phyloP scores from a whole-genome alignment of 2,329 filamentous ascomycete genomes.

The Epichloe gansuensis region DNA sequence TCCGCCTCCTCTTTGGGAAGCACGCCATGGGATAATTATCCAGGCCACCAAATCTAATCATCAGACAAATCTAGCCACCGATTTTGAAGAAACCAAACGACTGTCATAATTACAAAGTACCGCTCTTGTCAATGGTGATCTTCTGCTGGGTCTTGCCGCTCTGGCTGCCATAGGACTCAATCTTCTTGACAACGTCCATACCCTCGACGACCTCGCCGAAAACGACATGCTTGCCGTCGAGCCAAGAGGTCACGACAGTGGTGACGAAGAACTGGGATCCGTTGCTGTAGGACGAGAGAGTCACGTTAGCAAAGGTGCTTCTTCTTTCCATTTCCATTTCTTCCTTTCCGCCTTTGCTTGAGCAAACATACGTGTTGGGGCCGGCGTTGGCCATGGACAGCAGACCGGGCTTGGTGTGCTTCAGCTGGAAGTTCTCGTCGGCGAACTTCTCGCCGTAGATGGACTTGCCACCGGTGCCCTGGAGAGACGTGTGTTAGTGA shows the following conservation, averaged over 20 bases:
- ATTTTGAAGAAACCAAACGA: not conserved
- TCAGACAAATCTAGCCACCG: constrained; percentile 1
- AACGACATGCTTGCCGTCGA: constrained; percentile 74
- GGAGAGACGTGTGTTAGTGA: not conserved
- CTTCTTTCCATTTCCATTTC: too few relatives aligned
- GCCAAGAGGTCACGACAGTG: constrained; percentile 79
- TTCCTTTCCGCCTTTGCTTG: not conserved
- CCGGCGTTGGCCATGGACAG: constrained; percentile 14
- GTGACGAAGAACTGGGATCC: constrained; percentile 98
- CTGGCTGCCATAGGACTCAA: constrained; percentile 46
- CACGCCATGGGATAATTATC: not conserved
- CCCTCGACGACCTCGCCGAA: constrained; percentile 58
- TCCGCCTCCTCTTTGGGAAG: not conserved
- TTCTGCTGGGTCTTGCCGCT: constrained; percentile 41
- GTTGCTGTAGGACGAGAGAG: constrained; percentile 47
- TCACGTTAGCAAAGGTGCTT: too few relatives aligned
- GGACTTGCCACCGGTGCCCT: constrained; percentile 13
- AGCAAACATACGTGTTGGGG: constrained; percentile 10
- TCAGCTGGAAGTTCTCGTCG: constrained; percentile 12
- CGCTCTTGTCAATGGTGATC: constrained; percentile 44
- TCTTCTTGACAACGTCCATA: constrained; percentile 43
- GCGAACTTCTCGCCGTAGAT: constrained; percentile 12
- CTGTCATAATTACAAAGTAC: constrained; percentile 29
- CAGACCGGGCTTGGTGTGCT: constrained; percentile 11
- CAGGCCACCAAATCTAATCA: not conserved